phyloP scores from a whole-genome alignment of 108 stramenopile genomes.

The Nannochloropsis gaditana region DNA sequence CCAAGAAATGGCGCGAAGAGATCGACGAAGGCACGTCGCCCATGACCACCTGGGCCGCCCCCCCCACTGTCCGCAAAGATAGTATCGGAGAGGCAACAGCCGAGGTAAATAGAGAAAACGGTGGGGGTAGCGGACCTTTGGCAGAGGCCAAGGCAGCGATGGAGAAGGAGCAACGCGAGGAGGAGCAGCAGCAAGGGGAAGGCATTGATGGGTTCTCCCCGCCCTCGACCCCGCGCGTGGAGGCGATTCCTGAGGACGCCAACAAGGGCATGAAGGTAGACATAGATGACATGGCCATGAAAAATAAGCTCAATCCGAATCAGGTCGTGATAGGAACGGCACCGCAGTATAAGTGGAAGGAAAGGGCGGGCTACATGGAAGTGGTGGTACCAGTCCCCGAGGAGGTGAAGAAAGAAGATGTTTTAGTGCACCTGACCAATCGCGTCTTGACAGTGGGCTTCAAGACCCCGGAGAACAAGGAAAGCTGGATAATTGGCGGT shows the following conservation, averaged over 20 bases:
- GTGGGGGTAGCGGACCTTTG: not conserved
- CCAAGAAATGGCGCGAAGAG: conserved; percentile 13
- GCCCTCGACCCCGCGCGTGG: not conserved
- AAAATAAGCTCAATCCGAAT: not conserved
- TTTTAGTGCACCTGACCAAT: conserved; percentile 20
- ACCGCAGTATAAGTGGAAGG: conserved; percentile 18
- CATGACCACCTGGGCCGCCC: not conserved
- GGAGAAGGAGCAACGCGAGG: not conserved
- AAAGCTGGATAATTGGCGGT: not conserved
- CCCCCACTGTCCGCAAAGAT: not conserved
- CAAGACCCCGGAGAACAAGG: not conserved
- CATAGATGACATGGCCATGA: not conserved
- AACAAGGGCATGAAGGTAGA: conserved; percentile 1
- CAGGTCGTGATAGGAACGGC: conserved; percentile 5
- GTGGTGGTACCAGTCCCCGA: not conserved
- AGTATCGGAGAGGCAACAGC: not conserved
- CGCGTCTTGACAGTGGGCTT: not conserved
- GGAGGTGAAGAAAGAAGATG: conserved; percentile 4
- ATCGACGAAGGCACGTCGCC: not conserved
- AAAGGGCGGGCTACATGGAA: not conserved
- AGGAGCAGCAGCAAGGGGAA: not conserved
- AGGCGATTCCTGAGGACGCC: not conserved
- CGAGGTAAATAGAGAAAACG: not conserved
- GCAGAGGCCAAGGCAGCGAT: not conserved
- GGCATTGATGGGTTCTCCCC: not conserved